Percentiles rank a stretch among this genome's conserved stretches.
Conservation (phyloP, 2,329 filamentous ascomycete species). For the Fusarium papillatum region DNA sequence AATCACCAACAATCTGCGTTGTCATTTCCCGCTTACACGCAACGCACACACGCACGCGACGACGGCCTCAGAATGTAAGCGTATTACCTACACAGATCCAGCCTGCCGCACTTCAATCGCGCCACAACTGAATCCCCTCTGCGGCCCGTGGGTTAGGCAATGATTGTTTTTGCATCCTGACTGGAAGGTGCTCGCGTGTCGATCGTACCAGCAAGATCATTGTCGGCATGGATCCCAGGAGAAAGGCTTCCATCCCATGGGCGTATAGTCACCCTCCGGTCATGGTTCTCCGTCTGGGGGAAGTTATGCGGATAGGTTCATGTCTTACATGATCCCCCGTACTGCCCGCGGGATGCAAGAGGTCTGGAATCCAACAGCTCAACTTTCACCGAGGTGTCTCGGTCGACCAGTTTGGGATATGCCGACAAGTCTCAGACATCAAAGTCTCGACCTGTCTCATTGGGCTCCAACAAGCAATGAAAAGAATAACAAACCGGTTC, state of each 20-base stretch:
- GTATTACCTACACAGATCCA: slow-evolving; percentile 5
- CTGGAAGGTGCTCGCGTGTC: slow-evolving; percentile 37
- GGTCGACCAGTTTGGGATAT: slow-evolving; percentile 28
- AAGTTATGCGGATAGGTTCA: background rate
- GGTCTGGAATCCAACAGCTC: slow-evolving; percentile 1
- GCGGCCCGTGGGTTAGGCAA: slow-evolving; percentile 23
- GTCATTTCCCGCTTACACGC: slow-evolving; percentile 5
- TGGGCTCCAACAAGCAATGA: background rate
- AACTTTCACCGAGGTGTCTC: slow-evolving; percentile 28
- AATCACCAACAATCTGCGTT: background rate
- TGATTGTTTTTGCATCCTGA: slow-evolving; percentile 23
- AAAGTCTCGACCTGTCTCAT: slow-evolving; percentile 14
- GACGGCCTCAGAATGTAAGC: slow-evolving; percentile 8
- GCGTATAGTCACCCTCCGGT: background rate
- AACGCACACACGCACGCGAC: slow-evolving; percentile 29
- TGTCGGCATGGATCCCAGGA: slow-evolving; percentile 14
- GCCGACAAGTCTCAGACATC: slow-evolving; percentile 2
- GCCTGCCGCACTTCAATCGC: slow-evolving; percentile 15
- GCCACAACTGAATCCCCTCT: background rate
- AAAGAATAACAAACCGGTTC: slow-evolving; percentile 1
- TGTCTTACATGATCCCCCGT: slow-evolving; percentile 3
- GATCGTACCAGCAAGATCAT: slow-evolving; percentile 17
- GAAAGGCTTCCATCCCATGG: slow-evolving; percentile 11
- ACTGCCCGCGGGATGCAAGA: slow-evolving; percentile 21
- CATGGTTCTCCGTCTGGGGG: slow-evolving; percentile 18